Evolutionary conservation across 352 stramenopile genomes (phyloP).

Genomic region (Phytopythium kandeliae): DNA sequence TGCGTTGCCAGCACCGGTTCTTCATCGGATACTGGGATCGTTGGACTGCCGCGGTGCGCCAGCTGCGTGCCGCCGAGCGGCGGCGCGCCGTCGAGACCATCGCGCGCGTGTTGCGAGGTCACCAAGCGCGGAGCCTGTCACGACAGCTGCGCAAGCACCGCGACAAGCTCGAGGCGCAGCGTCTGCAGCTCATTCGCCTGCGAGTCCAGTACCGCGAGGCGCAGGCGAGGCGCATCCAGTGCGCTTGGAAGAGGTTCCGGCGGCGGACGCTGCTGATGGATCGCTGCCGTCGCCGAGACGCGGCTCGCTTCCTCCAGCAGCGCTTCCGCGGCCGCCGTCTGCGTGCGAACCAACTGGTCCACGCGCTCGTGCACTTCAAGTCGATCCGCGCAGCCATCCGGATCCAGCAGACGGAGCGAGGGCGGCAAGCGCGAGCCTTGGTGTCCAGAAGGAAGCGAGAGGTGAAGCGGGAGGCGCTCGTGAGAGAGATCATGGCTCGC

Average conservation of each 20-base stretch:
- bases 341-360: conserved; percentile 32
- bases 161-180: conserved; percentile 16
- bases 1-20: conserved; percentile 47
- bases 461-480: conserved; percentile 18
- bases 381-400: conserved; percentile 26
- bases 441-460: conserved; percentile 11
- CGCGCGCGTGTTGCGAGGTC: conserved; percentile 33
- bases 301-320: conserved; percentile 26
- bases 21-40: conserved; percentile 34
- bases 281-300: conserved; percentile 10
- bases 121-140: conserved; percentile 21
- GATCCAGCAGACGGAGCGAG: conserved; percentile 37
- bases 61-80: conserved; percentile 22
- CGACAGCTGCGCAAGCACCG: conserved; percentile 21
- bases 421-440: conserved; percentile 15
- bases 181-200: conserved; percentile 26
- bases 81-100: conserved; percentile 24
- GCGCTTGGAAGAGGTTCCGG: conserved; percentile 24
- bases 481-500: conserved; percentile 26
- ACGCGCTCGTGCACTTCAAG: conserved; percentile 24
- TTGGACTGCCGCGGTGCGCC: conserved; percentile 20
- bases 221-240: conserved; percentile 45
- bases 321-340: conserved; percentile 29
- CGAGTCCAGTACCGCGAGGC: conserved; percentile 34
- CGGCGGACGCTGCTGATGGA: conserved; percentile 4